phyloP scores from a whole-genome alignment of 2,329 filamentous ascomycete species.

The Ciborinia camelliae region DNA sequence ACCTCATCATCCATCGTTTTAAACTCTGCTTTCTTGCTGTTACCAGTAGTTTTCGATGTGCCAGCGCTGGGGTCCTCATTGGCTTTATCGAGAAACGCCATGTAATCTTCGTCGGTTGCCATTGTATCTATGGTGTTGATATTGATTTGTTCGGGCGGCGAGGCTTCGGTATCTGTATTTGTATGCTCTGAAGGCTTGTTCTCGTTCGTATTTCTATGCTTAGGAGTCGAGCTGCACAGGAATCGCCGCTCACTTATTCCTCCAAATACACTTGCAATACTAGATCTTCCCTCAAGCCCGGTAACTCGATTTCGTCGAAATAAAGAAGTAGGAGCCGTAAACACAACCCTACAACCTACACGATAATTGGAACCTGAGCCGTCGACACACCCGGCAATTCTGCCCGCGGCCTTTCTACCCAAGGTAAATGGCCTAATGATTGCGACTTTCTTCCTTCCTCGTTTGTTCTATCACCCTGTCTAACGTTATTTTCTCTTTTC shows the following conservation, averaged over 20 bases:
- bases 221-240: background rate
- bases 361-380: background rate
- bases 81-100: conserved; percentile 80
- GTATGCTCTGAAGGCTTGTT: background rate
- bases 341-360: conserved; percentile 6
- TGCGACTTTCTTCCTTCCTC: background rate
- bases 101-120: conserved; percentile 79
- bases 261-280: background rate
- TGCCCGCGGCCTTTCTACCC: background rate
- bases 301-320: background rate
- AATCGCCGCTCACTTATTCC: background rate
- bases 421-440: conserved; percentile 17
- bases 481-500: background rate
- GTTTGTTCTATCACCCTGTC: too few species aligned
- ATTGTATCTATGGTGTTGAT: conserved; percentile 42
- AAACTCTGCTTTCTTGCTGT: conserved; percentile 41
- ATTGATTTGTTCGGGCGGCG: background rate
- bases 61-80: conserved; percentile 73
- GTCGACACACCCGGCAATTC: background rate
- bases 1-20: conserved; percentile 53
- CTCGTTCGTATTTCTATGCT: background rate
- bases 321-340: background rate
- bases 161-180: background rate
- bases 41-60: conserved; percentile 36
- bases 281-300: background rate